A percentile compares a stretch with the other conserved stretches of the same genome.
These are phyloP conservation scores for Dactylorhiza incarnata DNA, from an alignment of 106 monocot genomes.

Conservation along the genomic window DNA sequence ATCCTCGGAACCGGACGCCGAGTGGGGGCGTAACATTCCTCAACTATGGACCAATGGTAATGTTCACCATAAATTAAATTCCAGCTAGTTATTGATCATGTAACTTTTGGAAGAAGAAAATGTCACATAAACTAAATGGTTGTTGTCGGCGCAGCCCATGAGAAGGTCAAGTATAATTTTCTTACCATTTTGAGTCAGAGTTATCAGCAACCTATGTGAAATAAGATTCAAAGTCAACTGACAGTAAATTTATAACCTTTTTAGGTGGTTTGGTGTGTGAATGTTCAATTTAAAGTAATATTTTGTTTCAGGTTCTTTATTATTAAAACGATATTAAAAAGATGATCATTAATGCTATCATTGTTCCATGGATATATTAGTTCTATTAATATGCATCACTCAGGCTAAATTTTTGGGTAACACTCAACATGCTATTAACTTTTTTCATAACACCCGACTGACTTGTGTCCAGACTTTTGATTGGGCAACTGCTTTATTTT, in stretches of 20 bases:
- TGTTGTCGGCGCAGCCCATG: too few species aligned
- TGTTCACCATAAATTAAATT: too few species aligned
- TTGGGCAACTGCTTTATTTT: slow-evolving; percentile 1
- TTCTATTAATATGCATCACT: not conserved
- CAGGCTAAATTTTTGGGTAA: not conserved
- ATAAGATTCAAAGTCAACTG: not conserved
- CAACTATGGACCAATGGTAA: too few species aligned
- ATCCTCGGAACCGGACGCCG: too few species aligned
- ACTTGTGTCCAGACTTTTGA: not conserved
- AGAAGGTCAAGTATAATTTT: not conserved
- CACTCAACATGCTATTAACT: not conserved
- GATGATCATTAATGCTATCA: not conserved
- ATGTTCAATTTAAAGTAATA: not conserved
- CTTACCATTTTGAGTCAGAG: not conserved
- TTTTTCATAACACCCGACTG: not conserved
- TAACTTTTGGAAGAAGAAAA: too few species aligned
- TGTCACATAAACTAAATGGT: too few species aligned
- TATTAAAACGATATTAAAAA: not conserved
- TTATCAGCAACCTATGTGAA: not conserved
- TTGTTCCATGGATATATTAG: not conserved
- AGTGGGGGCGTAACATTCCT: too few species aligned
- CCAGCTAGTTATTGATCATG: too few species aligned
- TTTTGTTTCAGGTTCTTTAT: not conserved
- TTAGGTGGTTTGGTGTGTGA: too few species aligned
- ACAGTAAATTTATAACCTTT: not conserved